phyloP scores from a whole-genome alignment of 2,329 filamentous ascomycete species.

The Pseudogymnoascus sp. region DNA sequence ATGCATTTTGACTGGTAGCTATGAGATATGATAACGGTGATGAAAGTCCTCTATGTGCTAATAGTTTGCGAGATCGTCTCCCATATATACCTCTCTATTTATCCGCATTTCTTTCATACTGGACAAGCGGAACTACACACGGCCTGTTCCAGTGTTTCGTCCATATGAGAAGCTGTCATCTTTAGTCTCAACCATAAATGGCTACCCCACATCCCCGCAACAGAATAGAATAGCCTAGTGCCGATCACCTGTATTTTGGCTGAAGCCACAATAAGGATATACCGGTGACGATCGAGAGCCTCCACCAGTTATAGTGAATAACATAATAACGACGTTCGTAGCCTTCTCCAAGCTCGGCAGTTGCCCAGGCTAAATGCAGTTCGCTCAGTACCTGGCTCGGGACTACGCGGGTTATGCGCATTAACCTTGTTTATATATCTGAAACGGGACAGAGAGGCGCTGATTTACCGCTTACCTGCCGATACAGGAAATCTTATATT shows the following conservation, averaged over 20 bases:
- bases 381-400: neutral
- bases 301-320: neutral
- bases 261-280: slow-evolving; percentile 7
- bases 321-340: neutral
- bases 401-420: neutral
- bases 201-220: slow-evolving; percentile 3
- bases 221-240: neutral
- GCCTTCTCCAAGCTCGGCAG: neutral
- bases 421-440: neutral
- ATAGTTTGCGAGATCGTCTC: neutral
- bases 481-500: neutral
- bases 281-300: neutral
- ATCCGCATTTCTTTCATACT: neutral
- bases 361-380: neutral
- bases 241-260: neutral
- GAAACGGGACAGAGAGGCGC: neutral
- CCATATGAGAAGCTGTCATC: neutral
- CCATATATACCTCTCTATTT: slow-evolving; percentile 1
- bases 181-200: neutral
- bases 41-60: neutral
- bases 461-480: neutral
- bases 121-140: neutral
- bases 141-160: neutral
- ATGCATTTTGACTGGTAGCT: neutral
- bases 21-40: neutral